Percentiles rank a stretch among this genome's conserved stretches.
These are phyloP conservation scores for Hevea brasiliensis DNA, from an alignment of 345 rosid genomes.

Conservation along the genomic window DNA sequence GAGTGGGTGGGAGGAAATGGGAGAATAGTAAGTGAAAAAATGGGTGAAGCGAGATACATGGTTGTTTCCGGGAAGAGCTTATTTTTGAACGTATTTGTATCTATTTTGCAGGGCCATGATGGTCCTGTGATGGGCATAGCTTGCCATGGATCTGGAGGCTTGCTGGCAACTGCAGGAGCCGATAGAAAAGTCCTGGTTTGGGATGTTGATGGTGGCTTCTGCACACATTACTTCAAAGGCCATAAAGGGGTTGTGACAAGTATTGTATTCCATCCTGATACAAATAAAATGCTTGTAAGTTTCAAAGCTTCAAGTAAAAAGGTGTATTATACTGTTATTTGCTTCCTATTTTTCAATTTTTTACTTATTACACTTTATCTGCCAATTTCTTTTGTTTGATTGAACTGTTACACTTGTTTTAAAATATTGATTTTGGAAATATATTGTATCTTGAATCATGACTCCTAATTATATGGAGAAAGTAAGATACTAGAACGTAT, in stretches of 20 bases:
- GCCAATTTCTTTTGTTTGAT: no score
- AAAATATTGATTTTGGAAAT: not conserved
- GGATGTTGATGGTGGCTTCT: slow-evolving; percentile 98
- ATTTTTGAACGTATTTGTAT: not conserved
- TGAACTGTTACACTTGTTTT: not conserved
- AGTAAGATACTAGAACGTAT: not conserved
- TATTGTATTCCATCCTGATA: slow-evolving; percentile 78
- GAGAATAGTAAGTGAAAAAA: no score
- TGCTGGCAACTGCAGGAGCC: slow-evolving; percentile 95
- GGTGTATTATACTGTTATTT: not conserved
- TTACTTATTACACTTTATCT: not conserved
- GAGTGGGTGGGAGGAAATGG: no score
- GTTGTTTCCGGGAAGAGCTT: not conserved
- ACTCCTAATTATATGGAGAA: no score
- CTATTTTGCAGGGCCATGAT: slow-evolving; percentile 68
- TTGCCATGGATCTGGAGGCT: slow-evolving; percentile 89
- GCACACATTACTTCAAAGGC: slow-evolving; percentile 92
- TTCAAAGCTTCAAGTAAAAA: not conserved
- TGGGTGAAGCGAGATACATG: not conserved
- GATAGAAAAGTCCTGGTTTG: slow-evolving; percentile 96
- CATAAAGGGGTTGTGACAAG: slow-evolving; percentile 83
- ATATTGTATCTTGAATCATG: not conserved
- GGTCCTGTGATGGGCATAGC: slow-evolving; percentile 93
- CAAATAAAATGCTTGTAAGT: slow-evolving; percentile 66
- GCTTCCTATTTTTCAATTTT: not conserved